Base-by-base conservation (phyloP, 2,329 filamentous ascomycete genomes). In the Alternaria postmessia region DNA sequence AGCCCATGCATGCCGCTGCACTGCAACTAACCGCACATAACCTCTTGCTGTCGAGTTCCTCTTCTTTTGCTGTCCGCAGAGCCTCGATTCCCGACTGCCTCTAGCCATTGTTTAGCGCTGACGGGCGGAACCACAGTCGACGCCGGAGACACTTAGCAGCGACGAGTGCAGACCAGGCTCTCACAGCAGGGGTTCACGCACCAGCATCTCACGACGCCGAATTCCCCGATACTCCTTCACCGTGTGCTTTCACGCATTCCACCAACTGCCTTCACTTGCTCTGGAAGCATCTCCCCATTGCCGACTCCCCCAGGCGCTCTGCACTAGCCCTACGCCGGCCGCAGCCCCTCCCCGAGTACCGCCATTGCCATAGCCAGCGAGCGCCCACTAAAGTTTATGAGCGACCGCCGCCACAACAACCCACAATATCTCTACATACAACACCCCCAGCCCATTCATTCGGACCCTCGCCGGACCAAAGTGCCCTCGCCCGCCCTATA, bases 401-500 rank as follows among this genome's bases (percentile, higher is more conserved):
- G 65, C 68, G 65, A 70, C 66, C 67, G 59, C 69, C 62, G 64
- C 69, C 61, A 65, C 63, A 60, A 55, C 68, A 54, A 54, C 59
- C 52, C 64, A 41, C 64, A 63, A 49, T 67, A 72, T 73, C 67
- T 65, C 55, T 73, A 71, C 62, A 53, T 59, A 26, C 64, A 62
- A 41, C 68, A 70, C 67, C 63, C 68, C 51, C 51, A 64, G 30
- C 28, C 57, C 61, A 62, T 70, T 51, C 58, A 59, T 62, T 64
- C 65, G 42, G 61, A 56, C 48, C 28, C 43, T 44, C 61, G 56
- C 58, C 65, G 42, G 49, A 44, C 52, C 22, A 64, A 67, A 57
- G 61, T 56, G 51, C 55, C 49, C 54, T 42, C 59, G 54, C 62
- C 59, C 46, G 48, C 57, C 58, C 60, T 62, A 16, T 63, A 43